Base-by-base conservation (phyloP, 1,284 basidiomycete genomes). In the Leucoagaricus sp. region DNA sequence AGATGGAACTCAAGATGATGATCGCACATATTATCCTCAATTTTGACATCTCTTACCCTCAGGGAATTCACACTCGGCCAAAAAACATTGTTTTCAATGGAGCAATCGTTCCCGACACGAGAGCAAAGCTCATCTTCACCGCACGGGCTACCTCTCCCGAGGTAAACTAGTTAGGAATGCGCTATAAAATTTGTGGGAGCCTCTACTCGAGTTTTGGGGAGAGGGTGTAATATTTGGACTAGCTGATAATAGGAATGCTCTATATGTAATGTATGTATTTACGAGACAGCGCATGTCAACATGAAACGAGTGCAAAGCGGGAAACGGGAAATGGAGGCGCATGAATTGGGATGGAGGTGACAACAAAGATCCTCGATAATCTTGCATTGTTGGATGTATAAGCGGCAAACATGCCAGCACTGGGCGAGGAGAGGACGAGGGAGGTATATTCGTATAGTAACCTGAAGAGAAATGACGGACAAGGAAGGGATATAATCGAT, bases 1-100 rank as follows among this genome's bases (percentile, higher is more conserved):
- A 72, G 71, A 70, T 70, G 64, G 69, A 72, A 57, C 61, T 75
- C 47, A 75, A 74, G 58, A 64, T 74, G 47, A 73, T 75, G 63
- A 60, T 74, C 6, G 69, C 69, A 19, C 69, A 74, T 50, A 64
- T 75, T 21, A 62, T 75, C 12, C 67, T 73, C 34, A 68, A 69
- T 25, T 76, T 73, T 55, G 70, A 75, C 34, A 57, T 75, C 26
- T 58, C 60, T 6, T 67, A 69, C 47, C 68, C 69, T 1, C 52
- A 61, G 45, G 65, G 67, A 3, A 57, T 66, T 28, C 58, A 49
- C 13, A 33, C 60, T 21, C 62, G 71, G 28, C 69, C 72, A 4
- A 60, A 64, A 49, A 70, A 72, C 54, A 36, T 67, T 7, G 42
- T 63, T 1, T 70, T 73, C 58, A 71, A 73, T 50, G 69, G 67